Evolutionary conservation across 129 eudicot genomes (phyloP).

Genomic region (Erigeron canadensis): DNA sequence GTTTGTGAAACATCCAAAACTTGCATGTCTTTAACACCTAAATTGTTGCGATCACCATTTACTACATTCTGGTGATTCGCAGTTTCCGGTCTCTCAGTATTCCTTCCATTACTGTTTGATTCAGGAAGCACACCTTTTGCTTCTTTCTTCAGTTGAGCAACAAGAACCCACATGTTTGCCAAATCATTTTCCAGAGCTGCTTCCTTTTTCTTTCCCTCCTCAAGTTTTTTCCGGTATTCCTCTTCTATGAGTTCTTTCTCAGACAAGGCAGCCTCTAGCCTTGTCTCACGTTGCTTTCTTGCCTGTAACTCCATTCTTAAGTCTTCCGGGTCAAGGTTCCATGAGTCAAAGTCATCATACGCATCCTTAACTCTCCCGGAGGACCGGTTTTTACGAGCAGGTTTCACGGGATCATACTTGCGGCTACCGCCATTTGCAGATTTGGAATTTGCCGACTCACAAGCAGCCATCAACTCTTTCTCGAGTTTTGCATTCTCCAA

Average conservation of each 20-base stretch:
- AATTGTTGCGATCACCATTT: slow-evolving; percentile 36
- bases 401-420: slow-evolving; percentile 42
- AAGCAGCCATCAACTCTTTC: slow-evolving; percentile 73
- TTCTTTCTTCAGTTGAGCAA: slow-evolving; percentile 92
- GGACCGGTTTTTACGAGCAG: slow-evolving; percentile 61
- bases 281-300: slow-evolving; percentile 75
- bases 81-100: slow-evolving; percentile 29
- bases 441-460: slow-evolving; percentile 55
- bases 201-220: slow-evolving; percentile 83
- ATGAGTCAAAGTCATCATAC: slow-evolving; percentile 69
- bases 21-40: slow-evolving; percentile 44
- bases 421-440: slow-evolving; percentile 55
- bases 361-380: slow-evolving; percentile 60
- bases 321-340: slow-evolving; percentile 76
- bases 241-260: slow-evolving; percentile 76
- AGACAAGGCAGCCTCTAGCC: slow-evolving; percentile 84
- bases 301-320: slow-evolving; percentile 81
- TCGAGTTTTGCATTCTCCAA: slow-evolving; percentile 80
- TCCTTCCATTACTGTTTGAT: slow-evolving; percentile 35
- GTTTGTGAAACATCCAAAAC: slow-evolving; percentile 39
- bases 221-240: slow-evolving; percentile 68
- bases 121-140: slow-evolving; percentile 40
- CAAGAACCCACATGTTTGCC: slow-evolving; percentile 99
- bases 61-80: slow-evolving; percentile 37
- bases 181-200: slow-evolving; percentile 83